Percentiles rank a stretch among this genome's conserved stretches.
These are phyloP conservation scores for Phytophthora nicotianae DNA, from an alignment of 352 stramenopile genomes.

Conservation along the genomic window DNA sequence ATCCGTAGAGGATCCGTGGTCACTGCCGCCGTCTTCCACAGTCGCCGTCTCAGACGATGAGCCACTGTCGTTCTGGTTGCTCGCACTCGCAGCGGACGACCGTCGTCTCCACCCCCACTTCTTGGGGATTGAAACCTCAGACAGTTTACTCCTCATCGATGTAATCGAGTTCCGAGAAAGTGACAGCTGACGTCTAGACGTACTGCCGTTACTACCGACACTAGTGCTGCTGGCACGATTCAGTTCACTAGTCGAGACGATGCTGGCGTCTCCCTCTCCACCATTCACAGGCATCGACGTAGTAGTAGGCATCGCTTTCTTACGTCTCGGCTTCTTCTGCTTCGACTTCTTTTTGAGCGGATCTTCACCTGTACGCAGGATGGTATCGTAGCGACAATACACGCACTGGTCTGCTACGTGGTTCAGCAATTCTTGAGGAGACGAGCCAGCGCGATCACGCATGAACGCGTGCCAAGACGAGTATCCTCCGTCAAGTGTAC, in stretches of 20 bases:
- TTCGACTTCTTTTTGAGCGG: conserved; percentile 51
- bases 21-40: conserved; percentile 65
- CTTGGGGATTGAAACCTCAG: conserved; percentile 77
- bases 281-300: conserved; percentile 77
- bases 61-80: conserved; percentile 56
- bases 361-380: conserved; percentile 69
- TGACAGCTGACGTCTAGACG: conserved; percentile 46
- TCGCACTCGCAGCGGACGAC: conserved; percentile 35
- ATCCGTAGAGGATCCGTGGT: conserved; percentile 60
- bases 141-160: conserved; percentile 57
- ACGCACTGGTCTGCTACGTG: conserved; percentile 73
- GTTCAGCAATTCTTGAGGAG: conserved; percentile 70
- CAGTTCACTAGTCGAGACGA: conserved; percentile 62
- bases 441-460: conserved; percentile 60
- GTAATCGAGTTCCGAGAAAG: conserved; percentile 60
- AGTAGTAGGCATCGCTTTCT: conserved; percentile 77
- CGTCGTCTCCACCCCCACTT: conserved; percentile 59
- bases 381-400: conserved; percentile 82
- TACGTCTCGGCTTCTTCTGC: conserved; percentile 47
- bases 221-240: conserved; percentile 35
- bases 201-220: conserved; percentile 20
- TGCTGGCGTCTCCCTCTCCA: conserved; percentile 70
- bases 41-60: conserved; percentile 72
- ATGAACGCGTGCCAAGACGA: conserved; percentile 87
- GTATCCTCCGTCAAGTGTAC: conserved; percentile 75